Percentiles rank a stretch among this genome's conserved stretches.
Evolutionary conservation across 208 protist species (phyloP).

Genomic region (Trypanosomatidae sp.): DNA sequence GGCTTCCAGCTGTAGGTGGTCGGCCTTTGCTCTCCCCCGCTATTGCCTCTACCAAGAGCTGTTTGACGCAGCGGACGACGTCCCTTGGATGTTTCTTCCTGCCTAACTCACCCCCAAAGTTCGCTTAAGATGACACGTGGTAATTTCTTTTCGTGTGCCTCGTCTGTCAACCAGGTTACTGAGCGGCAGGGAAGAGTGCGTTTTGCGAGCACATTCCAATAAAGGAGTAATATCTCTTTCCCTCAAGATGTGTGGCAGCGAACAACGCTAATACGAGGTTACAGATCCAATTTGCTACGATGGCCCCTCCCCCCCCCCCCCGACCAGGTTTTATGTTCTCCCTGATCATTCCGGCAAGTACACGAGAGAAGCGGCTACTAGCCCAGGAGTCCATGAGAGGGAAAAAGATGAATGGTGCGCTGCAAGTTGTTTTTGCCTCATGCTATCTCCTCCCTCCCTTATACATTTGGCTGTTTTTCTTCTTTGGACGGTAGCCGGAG

Average conservation of each 20-base stretch:
- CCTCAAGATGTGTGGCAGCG: background rate
- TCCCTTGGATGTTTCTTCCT: background rate
- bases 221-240: background rate
- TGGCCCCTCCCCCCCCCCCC: background rate
- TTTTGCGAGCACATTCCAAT: background rate
- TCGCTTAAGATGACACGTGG: constrained; percentile 4
- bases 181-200: background rate
- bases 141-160: background rate
- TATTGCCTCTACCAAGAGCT: background rate
- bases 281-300: background rate
- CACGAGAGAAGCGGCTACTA: background rate
- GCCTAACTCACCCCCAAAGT: background rate
- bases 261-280: background rate
- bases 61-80: background rate
- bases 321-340: too few species aligned
- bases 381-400: background rate
- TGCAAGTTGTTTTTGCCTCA: background rate
- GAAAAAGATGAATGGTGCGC: background rate
- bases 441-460: background rate
- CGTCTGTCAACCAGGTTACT: background rate
- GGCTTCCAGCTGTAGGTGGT: background rate
- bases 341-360: background rate
- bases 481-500: background rate
- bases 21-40: background rate
- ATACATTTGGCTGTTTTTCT: background rate